Base-by-base conservation (phyloP, 2,329 filamentous ascomycete genomes). In the Chrysoporthe cubensis region DNA sequence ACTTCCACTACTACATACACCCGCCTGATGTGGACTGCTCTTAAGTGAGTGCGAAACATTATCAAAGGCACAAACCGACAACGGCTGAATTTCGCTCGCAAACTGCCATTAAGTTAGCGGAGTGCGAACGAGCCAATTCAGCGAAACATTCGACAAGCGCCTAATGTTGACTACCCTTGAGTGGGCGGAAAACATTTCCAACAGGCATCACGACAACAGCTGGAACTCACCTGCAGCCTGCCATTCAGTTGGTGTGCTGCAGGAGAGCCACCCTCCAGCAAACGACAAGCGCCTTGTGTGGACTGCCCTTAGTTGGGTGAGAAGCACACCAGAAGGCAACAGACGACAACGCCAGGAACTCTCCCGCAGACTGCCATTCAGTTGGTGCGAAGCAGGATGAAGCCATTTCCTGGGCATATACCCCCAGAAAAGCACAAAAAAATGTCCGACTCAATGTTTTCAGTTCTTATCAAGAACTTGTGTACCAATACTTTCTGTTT, bases 21-120 rank as follows among this genome's bases (percentile, higher is more conserved):
- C 56, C 18, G 34, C 18, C 40, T 59, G 37, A 43, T 43, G 56
- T 18, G 37, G n/a, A 43, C 56, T 59, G 37, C n/a, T 60, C 57
- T 44, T 44, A 44, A 43, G n/a, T 42, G n/a, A 44, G 57, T 60
- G 40, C n/a, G n/a, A 60, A 60, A 43, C 57, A 60, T 60, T 21
- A 3, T n/a, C 26, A 2, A 43, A 43, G 57, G 3, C 9, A 60
- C 0, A 4, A 26, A n/a, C 7, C 4, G 8, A 13, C n/a, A 44
- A 44, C 9, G 9, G 57, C 37, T 8, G n/a, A 32, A 26, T 13
- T 8, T 32, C 40, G 6, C 14, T 21, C 57, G 40, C 37, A 26
- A 42, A 42, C 56, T 58, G 16, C 56, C 16, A 40, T 42, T 13
- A 9, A 42, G 0, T 42, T 58, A n/a, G 56, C 34, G 18, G 7